Evolutionary conservation across 768 basidiomycete species (phyloP).

Genomic region (Epithele typhae): DNA sequence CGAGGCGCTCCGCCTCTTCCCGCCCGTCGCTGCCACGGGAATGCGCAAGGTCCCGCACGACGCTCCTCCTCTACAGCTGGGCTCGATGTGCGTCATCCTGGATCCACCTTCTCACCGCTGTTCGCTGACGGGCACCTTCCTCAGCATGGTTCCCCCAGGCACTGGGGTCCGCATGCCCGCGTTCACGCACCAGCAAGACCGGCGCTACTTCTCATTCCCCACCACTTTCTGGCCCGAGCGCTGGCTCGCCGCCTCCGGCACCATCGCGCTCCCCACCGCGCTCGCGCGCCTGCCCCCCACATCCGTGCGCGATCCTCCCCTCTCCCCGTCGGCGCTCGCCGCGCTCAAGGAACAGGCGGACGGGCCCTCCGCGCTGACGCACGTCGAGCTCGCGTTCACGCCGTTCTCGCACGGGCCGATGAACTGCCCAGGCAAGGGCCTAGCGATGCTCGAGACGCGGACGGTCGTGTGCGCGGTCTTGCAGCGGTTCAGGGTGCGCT

Average conservation of each 20-base stretch:
- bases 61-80: conserved; percentile 27
- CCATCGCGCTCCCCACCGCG: neutral
- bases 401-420: conserved; percentile 45
- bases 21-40: neutral
- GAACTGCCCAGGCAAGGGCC: conserved; percentile 46
- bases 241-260: conserved; percentile 10
- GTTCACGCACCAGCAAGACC: neutral
- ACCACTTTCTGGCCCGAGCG: conserved; percentile 30
- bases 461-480: conserved; percentile 27
- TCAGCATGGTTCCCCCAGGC: neutral
- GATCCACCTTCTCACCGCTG: no score
- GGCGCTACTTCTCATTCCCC: conserved; percentile 32
- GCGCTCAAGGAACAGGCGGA: neutral
- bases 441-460: conserved; percentile 36
- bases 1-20: neutral
- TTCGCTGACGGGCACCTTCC: no score
- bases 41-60: neutral
- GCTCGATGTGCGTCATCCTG: conserved; percentile 26
- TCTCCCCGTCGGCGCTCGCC: no score
- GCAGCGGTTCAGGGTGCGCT: conserved; percentile 29
- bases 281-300: neutral
- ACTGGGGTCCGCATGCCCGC: conserved; percentile 21
- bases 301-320: no score
- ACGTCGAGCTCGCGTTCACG: conserved; percentile 31
- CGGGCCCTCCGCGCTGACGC: conserved; percentile 3